phyloP scores from a whole-genome alignment of 371 early-diverging fungal species.

The Catenaria anguillulae region DNA sequence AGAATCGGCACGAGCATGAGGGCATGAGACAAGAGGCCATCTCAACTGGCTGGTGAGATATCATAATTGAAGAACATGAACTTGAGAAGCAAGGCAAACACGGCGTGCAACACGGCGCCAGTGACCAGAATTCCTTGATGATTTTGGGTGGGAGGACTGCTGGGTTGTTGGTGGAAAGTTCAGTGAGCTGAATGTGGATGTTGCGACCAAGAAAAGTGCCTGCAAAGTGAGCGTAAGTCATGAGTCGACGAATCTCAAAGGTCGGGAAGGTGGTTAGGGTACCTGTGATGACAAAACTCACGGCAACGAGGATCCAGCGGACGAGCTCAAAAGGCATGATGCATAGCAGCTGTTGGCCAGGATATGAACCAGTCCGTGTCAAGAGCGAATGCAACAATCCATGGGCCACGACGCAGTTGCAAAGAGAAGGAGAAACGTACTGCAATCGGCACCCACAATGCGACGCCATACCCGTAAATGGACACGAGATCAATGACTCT shows the following conservation, averaged over 20 bases:
- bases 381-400: too few relatives aligned
- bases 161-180: not conserved
- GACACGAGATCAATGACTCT: constrained; percentile 63
- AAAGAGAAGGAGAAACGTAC: constrained; percentile 26
- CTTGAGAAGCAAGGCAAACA: constrained; percentile 62
- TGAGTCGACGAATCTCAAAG: not conserved
- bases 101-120: constrained; percentile 48
- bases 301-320: constrained; percentile 47
- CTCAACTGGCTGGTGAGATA: too few relatives aligned
- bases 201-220: constrained; percentile 22
- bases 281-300: constrained; percentile 26
- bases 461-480: constrained; percentile 81
- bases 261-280: not conserved
- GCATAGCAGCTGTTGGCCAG: constrained; percentile 37
- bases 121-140: constrained; percentile 30
- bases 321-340: constrained; percentile 46
- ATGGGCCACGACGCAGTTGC: too few relatives aligned
- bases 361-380: not conserved
- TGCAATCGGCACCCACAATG: constrained; percentile 83
- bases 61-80: constrained; percentile 54
- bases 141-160: not conserved
- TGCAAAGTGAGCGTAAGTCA: too few relatives aligned
- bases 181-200: constrained; percentile 6
- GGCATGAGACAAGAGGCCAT: too few relatives aligned
- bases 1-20: too few relatives aligned